Percentiles rank a stretch among this genome's conserved stretches.
Conservation (phyloP, 2,329 filamentous ascomycete genomes). For the Cercospora nicotianae region DNA sequence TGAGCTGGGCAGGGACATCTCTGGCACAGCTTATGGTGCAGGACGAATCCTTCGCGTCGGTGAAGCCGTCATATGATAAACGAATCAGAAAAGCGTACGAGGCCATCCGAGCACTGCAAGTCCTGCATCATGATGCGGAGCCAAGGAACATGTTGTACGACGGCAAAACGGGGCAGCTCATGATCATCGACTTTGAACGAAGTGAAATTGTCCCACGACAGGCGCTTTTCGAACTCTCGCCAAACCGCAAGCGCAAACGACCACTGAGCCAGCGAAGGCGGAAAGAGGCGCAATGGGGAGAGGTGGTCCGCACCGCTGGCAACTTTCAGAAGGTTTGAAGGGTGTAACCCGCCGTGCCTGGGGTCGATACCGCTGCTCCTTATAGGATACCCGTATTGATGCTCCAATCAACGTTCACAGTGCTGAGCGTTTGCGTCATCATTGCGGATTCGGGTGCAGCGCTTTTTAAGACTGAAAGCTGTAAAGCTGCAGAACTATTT, state of each 20-base stretch:
- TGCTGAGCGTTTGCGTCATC: no score
- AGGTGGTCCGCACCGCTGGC: neutral
- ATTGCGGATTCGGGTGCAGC: no score
- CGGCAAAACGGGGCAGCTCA: constrained; percentile 1
- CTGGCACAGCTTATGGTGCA: neutral
- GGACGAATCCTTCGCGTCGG: neutral
- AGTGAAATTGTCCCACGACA: constrained; percentile 9
- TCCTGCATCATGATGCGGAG: neutral
- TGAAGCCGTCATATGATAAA: neutral
- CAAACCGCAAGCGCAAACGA: constrained; percentile 8
- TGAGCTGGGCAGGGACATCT: constrained; percentile 1
- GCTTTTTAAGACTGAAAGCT: no score
- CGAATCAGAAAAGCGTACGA: constrained; percentile 1
- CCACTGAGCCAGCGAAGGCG: neutral
- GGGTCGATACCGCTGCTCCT: no score
- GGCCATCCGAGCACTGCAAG: constrained; percentile 3
- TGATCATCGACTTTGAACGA: constrained; percentile 6
- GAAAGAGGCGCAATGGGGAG: neutral
- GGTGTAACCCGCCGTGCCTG: no score
- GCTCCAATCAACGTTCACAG: neutral
- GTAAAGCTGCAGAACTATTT: no score
- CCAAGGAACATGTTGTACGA: neutral
- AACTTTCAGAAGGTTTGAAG: constrained; percentile 1
- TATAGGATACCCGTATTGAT: no score
- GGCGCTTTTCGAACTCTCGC: constrained; percentile 4